Evolutionary conservation across 2,329 filamentous ascomycete genomes (phyloP), one percentile per base, ranked within the genome.

Genomic region (Thyridium curvatum): DNA sequence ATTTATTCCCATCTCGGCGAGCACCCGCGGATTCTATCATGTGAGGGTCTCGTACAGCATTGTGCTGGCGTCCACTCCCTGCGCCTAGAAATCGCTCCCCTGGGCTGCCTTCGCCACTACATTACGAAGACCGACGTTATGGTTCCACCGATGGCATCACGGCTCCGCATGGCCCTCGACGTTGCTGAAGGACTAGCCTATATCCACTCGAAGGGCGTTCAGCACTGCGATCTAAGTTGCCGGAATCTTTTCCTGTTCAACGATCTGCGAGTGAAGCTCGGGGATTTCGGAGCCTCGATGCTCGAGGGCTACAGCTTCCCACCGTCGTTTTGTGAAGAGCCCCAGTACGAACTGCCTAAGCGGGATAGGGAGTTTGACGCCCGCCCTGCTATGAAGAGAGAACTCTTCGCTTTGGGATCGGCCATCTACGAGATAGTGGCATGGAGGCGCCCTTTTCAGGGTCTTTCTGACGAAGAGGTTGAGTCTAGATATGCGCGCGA

Each of bases 1-100:
- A n/a, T 42, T n/a, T 39, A 42, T 17, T 28, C 30, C n/a, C 41
- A 39, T 18, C 37, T 42, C 13, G 37, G 41, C 15, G 18, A n/a
- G 8, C 41, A 40, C 21, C 29, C 15, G n/a, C 32, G 29, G 12
- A 39, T 42, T 16, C 29, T 42, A 4, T 16, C 14, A 8, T 37
- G 37, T 29, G 34, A 16, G 15, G 41, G 41, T 15, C 41, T 42
- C 34, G 33, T 32, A 10, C 16, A 40, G 17, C 17, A 39, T 21
- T 28, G 16, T 18, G 21, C 34, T 13, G 34, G 16, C 4, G 34
- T 37, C 5, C 39, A 41, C 18, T 41, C 39, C 29, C 34, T 41
- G 7, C 39, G 35, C 15, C 37, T 42, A 8, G 41, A 42, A 16
- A 17, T 37, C 9, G 37, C 41, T 6, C 37, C 37, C 6, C 33